Base-by-base conservation (phyloP, 305 asterid genomes). In the Fraxinus sp. region DNA sequence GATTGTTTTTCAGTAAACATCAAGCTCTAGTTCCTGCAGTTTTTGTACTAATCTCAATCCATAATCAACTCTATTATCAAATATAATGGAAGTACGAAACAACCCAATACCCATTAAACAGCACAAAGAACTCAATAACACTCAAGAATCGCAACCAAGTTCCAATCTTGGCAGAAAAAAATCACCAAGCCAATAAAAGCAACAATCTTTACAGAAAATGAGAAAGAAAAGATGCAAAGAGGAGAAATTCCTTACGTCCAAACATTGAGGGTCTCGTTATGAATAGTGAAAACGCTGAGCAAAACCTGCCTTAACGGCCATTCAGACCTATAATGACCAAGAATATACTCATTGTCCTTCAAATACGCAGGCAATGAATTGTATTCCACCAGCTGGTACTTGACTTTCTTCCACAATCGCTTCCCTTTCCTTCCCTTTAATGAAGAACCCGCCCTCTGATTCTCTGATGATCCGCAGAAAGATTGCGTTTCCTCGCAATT, bases 261-360 rank as follows among this genome's bases (percentile, higher is more conserved):
- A 80, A 96, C 92, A 66, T 96, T 96, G 81, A 96, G 95, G 80
- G 99, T 94, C 92, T 96, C 99, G 62, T 96, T 96, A 86, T 94
- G 98, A 89, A 96, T 91, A 80, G 92, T 83, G 77, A 96, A 96
- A 24, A 91, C 84, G 89, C 99, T 96, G 78, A 96, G 93, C 80
- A 96, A 81, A 64, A 78, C 87, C 79, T 93, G 97, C 88, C 89
- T 93, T 87, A 96, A 86, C 75, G 99, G 98, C 98, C 99, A 96
- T 81, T 94, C 98, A n/a, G 94, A 55, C 71, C 99, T 85, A 84
- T 94, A 96, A 92, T 92, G 86, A 1, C 95, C 90, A 80, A 89
- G 89, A 85, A 94, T 93, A 59, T 88, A 96, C 85, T 94, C 98
- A 79, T 94, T 96, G 87, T 96, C 98, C 90, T 93, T 94, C 89